Base-by-base conservation (phyloP, 2,329 filamentous ascomycete genomes). In the Cercospora zeae-maydis region DNA sequence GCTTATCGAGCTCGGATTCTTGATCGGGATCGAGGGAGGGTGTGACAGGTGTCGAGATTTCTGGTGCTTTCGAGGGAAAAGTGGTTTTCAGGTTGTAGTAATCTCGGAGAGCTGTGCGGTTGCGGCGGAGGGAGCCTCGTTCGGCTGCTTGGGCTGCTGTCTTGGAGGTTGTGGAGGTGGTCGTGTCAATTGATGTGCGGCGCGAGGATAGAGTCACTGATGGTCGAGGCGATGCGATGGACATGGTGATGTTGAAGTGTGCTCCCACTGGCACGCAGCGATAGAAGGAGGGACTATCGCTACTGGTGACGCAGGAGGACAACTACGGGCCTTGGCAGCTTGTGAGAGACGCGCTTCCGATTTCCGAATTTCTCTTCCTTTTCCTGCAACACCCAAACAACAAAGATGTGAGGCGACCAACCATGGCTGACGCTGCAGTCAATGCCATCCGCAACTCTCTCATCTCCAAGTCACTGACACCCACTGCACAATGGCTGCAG, bases 71-170 rank as follows among this genome's bases (percentile, higher is more conserved):
- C 2, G 36, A 34, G 37, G 56, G 58, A 8, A 30, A 53, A 11
- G 64, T 71, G 19, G 75, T 75, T 68, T 87, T 88, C 55, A 98
- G 84, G 74, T 95, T 95, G 79, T 98, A 98, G 81, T 96, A 98
- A 74, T 97, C 92, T 71, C 95, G 89, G 19, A 98, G 84, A 6
- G 93, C 93, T 61, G 89, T 86, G 67, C 93, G 90, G 78, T 96
- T 96, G 65, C 89, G 83, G 61, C 85, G 82, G 19, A 74, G 71
- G 54, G 79, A 61, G 83, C 81, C 67, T 80, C 83, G 62, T 75
- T 78, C 71, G 72, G 65, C 71, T 33, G 64, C 63, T 16, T 64
- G 62, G 21, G 70, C 62, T 21, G 65, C 61, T 4, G 65, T 62
- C 67, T 70, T 62, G 60, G 70, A 66, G 62, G 68, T 72, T 61